Base-by-base conservation (phyloP, 371 early-diverging fungal genomes). In the Paraphysoderma sedebokerense region DNA sequence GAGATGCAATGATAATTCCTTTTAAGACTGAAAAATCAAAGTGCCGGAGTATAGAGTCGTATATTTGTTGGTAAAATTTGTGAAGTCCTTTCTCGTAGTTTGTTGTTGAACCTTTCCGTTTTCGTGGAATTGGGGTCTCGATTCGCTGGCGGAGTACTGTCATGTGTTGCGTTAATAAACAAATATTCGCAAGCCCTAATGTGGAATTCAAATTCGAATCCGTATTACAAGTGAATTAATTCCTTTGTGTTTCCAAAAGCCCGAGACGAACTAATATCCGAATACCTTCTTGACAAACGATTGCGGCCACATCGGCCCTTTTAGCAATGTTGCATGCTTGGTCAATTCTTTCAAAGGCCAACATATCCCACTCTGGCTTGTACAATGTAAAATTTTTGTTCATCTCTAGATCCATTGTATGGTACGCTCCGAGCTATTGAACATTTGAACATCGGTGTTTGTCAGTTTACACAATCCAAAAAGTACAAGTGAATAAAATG, bases 91-190 rank as follows among this genome's bases (percentile, higher is more conserved):
- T 92, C 51, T 92, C 93, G 58, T 86, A 77, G 50, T 85, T 79
- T 9, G 85, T 72, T 1, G 85, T 77, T 0, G 82, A 81, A 28
- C 93, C 95, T 55, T 77, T 84, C 45, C 93, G 69, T 52, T 97
- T 97, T 46, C 88, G 67, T 5, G 96, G 96, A 15, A 97, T 80
- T 17, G 83, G 77, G 19, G 71, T 67, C 58, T 93, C 93, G 29
- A 97, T 85, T 11, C 90, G 74, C 55, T 92, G 92, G 31, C 85
- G 72, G 7, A 92, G 88, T 48, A 95, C 73, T 1, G 96, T 97
- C 93, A 93, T 89, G 49, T 81, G 81, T 46, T 86, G 73, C 2
- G 96, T 93, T 42, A 97, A 48, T 20, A 95, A 73, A 51, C 98
- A 97, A 12, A 97, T 50, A 44, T 90, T 87, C 7, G 98, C 93